Conservation (phyloP, 371 early-diverging fungal genomes). For the Lichtheimia corymbifera region DNA sequence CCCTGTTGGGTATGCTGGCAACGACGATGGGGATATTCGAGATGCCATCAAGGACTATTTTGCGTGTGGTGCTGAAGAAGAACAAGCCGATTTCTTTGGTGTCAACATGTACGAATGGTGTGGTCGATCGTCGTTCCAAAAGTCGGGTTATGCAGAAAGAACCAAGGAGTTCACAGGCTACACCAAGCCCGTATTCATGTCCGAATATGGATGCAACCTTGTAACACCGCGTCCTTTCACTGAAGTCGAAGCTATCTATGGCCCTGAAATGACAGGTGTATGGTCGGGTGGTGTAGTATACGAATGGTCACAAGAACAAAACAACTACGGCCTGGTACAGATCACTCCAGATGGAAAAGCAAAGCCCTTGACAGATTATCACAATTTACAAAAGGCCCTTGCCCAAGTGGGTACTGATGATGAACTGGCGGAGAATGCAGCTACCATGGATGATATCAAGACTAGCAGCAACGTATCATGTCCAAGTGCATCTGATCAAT, state of each 20-base stretch:
- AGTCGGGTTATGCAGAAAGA: constrained; percentile 62
- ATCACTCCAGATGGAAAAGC: constrained; percentile 39
- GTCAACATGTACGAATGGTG: constrained; percentile 74
- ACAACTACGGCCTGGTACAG: constrained; percentile 77
- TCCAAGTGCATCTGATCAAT: constrained; percentile 51
- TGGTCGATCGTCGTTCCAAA: constrained; percentile 52
- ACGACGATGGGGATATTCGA: constrained; percentile 75
- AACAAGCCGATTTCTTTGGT: constrained; percentile 77
- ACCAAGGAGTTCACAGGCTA: constrained; percentile 55
- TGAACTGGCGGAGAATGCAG: constrained; percentile 36
- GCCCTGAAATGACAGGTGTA: constrained; percentile 62
- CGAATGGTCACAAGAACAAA: constrained; percentile 80
- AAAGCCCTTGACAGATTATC: constrained; percentile 49
- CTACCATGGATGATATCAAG: constrained; percentile 48
- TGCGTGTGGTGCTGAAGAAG: constrained; percentile 68
- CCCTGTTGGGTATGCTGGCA: constrained; percentile 83
- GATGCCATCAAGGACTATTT: constrained; percentile 71
- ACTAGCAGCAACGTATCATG: constrained; percentile 42
- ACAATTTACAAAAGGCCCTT: constrained; percentile 43
- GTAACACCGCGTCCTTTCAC: constrained; percentile 56
- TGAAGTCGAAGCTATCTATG: constrained; percentile 68
- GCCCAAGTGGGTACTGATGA: constrained; percentile 16
- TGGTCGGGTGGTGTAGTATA: constrained; percentile 83
- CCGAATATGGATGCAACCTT: constrained; percentile 68
- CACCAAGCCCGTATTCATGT: constrained; percentile 63